Conservation (phyloP, 2,329 filamentous ascomycete genomes). For the Purpureocillium lavendulum region DNA sequence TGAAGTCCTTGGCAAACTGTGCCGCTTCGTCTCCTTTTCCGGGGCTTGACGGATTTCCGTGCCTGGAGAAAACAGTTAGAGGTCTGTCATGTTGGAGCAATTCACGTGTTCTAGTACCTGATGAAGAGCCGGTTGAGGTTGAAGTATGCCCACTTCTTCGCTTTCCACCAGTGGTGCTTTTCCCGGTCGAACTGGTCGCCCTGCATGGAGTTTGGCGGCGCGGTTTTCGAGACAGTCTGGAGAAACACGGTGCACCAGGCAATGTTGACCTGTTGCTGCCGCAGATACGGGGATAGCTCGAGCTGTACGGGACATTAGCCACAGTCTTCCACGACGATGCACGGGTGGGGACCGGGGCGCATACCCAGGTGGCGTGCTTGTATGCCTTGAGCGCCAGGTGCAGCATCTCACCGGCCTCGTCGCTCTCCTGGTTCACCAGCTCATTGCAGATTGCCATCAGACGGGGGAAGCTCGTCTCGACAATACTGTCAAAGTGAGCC, state of each 20-base stretch:
- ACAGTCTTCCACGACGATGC: background rate
- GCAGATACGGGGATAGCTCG: conserved; percentile 71
- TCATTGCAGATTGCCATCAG: conserved; percentile 80
- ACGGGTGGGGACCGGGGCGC: background rate
- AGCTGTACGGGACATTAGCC: conserved; percentile 45
- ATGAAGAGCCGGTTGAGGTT: conserved; percentile 95
- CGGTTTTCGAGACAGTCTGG: conserved; percentile 76
- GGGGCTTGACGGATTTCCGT: conserved; percentile 76
- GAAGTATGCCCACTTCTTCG: conserved; percentile 99
- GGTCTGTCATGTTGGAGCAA: no score
- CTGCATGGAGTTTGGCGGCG: conserved; percentile 75
- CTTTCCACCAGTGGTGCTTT: conserved; percentile 98
- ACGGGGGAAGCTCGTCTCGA: conserved; percentile 83
- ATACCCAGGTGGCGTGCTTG: conserved; percentile 94
- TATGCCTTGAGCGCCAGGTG: conserved; percentile 92
- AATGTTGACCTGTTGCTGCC: conserved; percentile 75
- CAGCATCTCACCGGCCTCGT: conserved; percentile 95
- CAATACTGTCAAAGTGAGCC: conserved; percentile 87
- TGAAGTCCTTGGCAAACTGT: conserved; percentile 84
- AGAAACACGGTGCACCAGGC: conserved; percentile 96
- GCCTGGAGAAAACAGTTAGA: conserved; percentile 44
- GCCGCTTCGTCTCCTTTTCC: conserved; percentile 68
- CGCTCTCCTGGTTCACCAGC: conserved; percentile 80
- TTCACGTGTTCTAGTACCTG: conserved; percentile 56
- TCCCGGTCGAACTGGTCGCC: conserved; percentile 79